Conservation (phyloP, 2,329 filamentous ascomycete species). For the Colletotrichum trifolii region DNA sequence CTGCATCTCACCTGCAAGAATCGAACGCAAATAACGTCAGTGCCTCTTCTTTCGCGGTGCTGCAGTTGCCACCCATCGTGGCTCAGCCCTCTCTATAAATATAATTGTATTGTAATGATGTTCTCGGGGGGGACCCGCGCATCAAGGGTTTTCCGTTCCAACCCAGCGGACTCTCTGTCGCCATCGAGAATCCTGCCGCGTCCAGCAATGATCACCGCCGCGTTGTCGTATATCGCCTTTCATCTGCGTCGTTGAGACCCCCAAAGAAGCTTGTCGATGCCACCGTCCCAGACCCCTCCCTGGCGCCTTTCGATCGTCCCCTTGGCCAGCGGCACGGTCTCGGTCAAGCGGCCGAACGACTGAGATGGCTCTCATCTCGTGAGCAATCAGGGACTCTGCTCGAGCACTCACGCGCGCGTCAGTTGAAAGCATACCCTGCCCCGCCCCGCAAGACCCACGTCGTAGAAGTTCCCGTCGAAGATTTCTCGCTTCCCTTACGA, state of each 20-base stretch:
- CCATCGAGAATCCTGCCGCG: conserved; percentile 31
- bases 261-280: neutral
- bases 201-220: conserved; percentile 34
- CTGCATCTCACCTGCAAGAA: conserved; percentile 12
- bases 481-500: conserved; percentile 22
- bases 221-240: neutral
- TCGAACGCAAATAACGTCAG: conserved; percentile 33
- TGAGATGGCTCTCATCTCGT: neutral
- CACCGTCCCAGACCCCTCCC: neutral
- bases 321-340: neutral
- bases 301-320: conserved; percentile 14
- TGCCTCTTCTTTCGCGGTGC: neutral
- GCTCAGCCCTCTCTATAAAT: conserved; percentile 36
- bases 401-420: neutral
- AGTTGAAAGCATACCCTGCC: neutral
- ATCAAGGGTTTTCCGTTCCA: conserved; percentile 29
- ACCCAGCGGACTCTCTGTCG: conserved; percentile 8
- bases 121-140: conserved; percentile 28
- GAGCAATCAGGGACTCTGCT: neutral
- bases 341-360: too few relatives aligned
- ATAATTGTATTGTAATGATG: conserved; percentile 30
- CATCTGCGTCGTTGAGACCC: conserved; percentile 1
- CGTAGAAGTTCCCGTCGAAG: conserved; percentile 26
- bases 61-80: conserved; percentile 17
- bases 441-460: conserved; percentile 33